Base-by-base conservation (phyloP, 2,329 filamentous ascomycete species). In the Fusarium secorum region DNA sequence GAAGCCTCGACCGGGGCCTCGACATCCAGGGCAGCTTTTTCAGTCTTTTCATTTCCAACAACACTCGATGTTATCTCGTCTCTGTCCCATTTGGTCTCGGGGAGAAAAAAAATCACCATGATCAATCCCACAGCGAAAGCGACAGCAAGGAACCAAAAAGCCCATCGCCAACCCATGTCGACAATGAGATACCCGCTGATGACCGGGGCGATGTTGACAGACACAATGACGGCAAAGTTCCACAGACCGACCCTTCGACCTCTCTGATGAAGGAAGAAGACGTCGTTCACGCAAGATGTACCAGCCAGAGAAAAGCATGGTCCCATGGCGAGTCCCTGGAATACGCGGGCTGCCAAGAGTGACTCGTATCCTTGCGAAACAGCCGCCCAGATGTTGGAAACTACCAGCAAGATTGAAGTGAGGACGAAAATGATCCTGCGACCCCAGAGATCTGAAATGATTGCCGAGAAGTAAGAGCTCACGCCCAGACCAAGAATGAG, bases 121-220 rank as follows among this genome's bases (percentile, higher is more conserved):
- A 28, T 4, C 35, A 59, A 39, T 1, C 45, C 56, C 1, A 59
- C 45, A 4, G n/a, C 56, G 17, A 59, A 52, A 0, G 56, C 35
- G 7, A 59, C 38, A 11, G 35, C 56, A 18, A 59, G 35, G 14
- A 59, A n/a, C 45, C 56, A 52, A 8, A 59, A 59, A 2, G 56
- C 56, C 56, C 56, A 59, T 24, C 56, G 56, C 56, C 56, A 59
- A 2, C 56, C 56, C 56, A 59, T 59, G 11, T 59, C 56, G 1
- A 59, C 45, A 17, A 59, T 59, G 28, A 59, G 45, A 59, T 52
- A 59, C 2, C 56, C 56, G n/a, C 56, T 59, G 22, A 59, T 59
- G 35, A 59, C 56, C 3, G 56, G 56, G 4, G 56, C 56, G 17
- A 59, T 59, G 3, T 52, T 59, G 28, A 59, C 56, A 6, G 56